Evolutionary conservation across 2,329 filamentous ascomycete genomes (phyloP).

Genomic region (Pseudocercospora pini-densiflorae): DNA sequence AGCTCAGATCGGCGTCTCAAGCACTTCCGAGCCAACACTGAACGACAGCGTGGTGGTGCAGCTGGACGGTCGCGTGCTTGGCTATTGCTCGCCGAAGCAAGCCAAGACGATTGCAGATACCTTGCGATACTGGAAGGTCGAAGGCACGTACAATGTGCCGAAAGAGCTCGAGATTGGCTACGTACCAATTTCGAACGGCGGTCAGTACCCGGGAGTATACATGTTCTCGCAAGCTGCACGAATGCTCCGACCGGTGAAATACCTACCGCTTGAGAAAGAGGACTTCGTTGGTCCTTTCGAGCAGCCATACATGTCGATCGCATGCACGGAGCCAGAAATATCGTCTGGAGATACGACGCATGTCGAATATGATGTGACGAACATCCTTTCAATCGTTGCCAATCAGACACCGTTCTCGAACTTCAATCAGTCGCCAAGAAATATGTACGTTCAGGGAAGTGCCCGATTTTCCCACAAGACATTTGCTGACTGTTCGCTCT

Average conservation of each 20-base stretch:
- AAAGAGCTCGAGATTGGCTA: constrained; percentile 88
- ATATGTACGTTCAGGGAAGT: constrained; percentile 72
- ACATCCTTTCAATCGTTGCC: constrained; percentile 95
- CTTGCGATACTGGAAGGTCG: constrained; percentile 92
- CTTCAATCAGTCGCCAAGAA: constrained; percentile 97
- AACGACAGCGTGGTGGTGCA: constrained; percentile 87
- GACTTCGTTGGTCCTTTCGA: constrained; percentile 93
- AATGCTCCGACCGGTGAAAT: constrained; percentile 92
- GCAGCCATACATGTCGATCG: constrained; percentile 98
- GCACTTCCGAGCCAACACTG: constrained; percentile 75
- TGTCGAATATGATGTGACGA: constrained; percentile 91
- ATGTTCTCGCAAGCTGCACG: constrained; percentile 84
- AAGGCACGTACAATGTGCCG: constrained; percentile 79
- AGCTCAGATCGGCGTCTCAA: constrained; percentile 77
- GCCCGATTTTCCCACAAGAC: neutral
- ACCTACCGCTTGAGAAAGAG: constrained; percentile 80
- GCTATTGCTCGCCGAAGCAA: constrained; percentile 86
- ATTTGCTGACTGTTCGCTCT: neutral
- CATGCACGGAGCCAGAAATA: constrained; percentile 85
- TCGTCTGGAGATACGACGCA: constrained; percentile 88
- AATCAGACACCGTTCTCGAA: constrained; percentile 99
- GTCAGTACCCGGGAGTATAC: constrained; percentile 96
- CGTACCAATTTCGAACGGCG: constrained; percentile 82
- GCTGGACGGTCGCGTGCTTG: constrained; percentile 86
- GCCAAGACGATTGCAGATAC: constrained; percentile 82